These are phyloP conservation scores for Polyplosphaeria fusca DNA, from an alignment of 495 filamentous ascomycete genomes.

Conservation along the genomic window DNA sequence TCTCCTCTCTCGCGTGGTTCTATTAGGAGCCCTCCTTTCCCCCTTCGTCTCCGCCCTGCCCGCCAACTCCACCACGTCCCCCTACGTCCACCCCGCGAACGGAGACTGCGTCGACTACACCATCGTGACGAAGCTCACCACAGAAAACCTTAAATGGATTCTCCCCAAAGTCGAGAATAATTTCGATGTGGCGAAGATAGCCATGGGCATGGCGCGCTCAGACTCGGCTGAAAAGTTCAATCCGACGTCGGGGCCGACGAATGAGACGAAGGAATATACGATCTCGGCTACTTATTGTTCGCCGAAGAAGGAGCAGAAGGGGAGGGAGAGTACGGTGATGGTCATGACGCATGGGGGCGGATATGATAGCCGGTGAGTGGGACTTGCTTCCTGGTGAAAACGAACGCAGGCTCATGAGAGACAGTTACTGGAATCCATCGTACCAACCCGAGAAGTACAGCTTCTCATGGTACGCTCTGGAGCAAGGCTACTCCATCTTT, in stretches of 20 bases:
- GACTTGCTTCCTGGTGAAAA: not conserved
- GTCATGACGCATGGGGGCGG: conserved; percentile 12
- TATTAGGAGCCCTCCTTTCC: no score
- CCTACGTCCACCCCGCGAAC: not conserved
- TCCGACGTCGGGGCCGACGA: not conserved
- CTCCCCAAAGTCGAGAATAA: conserved; percentile 6
- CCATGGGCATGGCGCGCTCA: not conserved
- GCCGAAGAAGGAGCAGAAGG: not conserved
- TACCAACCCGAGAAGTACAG: conserved; percentile 13
- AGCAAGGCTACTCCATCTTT: conserved; percentile 16
- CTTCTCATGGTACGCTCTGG: conserved; percentile 8
- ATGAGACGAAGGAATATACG: conserved; percentile 1
- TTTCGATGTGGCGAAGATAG: conserved; percentile 2
- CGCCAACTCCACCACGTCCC: no score
- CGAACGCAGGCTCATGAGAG: not conserved
- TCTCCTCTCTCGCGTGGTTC: no score
- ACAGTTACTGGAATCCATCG: conserved; percentile 13
- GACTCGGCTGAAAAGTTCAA: not conserved
- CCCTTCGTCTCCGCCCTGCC: no score
- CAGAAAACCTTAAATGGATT: not conserved
- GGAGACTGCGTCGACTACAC: not conserved
- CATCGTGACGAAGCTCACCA: not conserved
- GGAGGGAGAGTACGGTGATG: conserved; percentile 7
- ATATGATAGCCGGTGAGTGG: conserved; percentile 6
- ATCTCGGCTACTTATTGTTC: conserved; percentile 2